These are phyloP conservation scores for Prunus salicina DNA, from an alignment of 306 rosid species.

Conservation along the genomic window DNA sequence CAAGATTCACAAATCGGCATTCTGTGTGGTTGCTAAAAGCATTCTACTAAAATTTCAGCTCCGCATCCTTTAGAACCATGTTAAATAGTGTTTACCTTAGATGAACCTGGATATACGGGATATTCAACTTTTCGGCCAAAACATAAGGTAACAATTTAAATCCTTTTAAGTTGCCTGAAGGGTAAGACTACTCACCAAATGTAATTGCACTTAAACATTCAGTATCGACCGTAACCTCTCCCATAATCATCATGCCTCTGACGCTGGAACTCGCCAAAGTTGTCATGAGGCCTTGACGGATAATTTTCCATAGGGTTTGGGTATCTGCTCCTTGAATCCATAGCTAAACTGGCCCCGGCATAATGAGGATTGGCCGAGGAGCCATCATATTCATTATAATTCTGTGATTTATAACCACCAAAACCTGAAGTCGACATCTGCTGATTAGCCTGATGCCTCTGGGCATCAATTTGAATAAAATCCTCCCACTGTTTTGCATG, in stretches of 20 bases:
- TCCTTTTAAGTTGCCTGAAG: constrained; percentile 31
- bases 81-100: constrained; percentile 19
- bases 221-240: constrained; percentile 79
- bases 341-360: constrained; percentile 50
- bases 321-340: constrained; percentile 78
- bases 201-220: constrained; percentile 39
- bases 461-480: constrained; percentile 75
- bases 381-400: constrained; percentile 65
- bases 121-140: constrained; percentile 23
- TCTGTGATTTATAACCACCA: constrained; percentile 68
- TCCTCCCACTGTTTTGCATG: constrained; percentile 88
- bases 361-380: constrained; percentile 55
- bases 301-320: constrained; percentile 58
- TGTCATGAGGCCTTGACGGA: constrained; percentile 68
- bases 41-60: constrained; percentile 12
- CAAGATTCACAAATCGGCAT: constrained; percentile 17
- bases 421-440: constrained; percentile 59
- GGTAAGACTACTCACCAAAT: constrained; percentile 71
- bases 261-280: constrained; percentile 67
- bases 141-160: constrained; percentile 17
- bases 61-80: constrained; percentile 18
- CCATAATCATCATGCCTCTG: constrained; percentile 74
- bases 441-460: constrained; percentile 66
- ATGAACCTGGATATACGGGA: constrained; percentile 16
- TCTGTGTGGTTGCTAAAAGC: constrained; percentile 14